A percentile compares a stretch with the other conserved stretches of the same genome.
Evolutionary conservation across 768 basidiomycete species (phyloP).

Genomic region (Kwoniella europaea): DNA sequence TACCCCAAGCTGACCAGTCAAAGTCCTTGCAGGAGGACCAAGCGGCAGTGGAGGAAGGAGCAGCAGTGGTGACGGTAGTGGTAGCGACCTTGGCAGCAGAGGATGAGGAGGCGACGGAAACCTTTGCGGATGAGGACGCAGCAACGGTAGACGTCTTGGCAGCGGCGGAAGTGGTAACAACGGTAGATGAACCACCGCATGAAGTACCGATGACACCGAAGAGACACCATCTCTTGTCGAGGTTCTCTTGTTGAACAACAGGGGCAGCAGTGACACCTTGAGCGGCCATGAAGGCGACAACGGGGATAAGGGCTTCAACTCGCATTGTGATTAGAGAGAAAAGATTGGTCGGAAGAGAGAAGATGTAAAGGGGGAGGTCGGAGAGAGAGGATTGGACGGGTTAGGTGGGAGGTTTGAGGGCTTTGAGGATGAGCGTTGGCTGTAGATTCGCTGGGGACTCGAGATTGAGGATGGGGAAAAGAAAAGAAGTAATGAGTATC

Average conservation of each 20-base stretch:
- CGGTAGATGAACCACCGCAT: conserved; percentile 13
- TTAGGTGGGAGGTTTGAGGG: conserved; percentile 1
- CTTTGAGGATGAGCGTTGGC: conserved; percentile 20
- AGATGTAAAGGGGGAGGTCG: conserved; percentile 21
- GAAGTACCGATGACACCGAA: conserved; percentile 26
- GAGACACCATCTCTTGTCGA: conserved; percentile 34
- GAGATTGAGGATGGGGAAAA: conserved; percentile 24
- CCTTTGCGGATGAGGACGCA: conserved; percentile 17
- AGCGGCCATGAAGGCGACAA: conserved; percentile 25
- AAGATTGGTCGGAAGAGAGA: conserved; percentile 25
- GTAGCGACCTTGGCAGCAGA: not conserved
- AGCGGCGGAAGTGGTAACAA: conserved; percentile 11
- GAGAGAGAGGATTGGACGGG: conserved; percentile 24
- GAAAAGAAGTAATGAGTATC: not conserved
- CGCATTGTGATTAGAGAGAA: conserved; percentile 22
- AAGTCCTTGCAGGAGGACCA: conserved; percentile 32
- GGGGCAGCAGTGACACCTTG: conserved; percentile 28
- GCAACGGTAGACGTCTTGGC: conserved; percentile 14
- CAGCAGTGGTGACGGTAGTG: conserved; percentile 15
- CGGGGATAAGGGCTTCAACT: conserved; percentile 32
- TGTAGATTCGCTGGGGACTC: conserved; percentile 24
- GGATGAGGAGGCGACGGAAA: conserved; percentile 7
- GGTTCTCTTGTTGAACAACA: conserved; percentile 16
- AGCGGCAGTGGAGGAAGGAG: conserved; percentile 13
- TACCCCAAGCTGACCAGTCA: conserved; percentile 26